Evolutionary conservation across 495 filamentous ascomycete species (phyloP).

Genomic region (Aspergillus panamensis): DNA sequence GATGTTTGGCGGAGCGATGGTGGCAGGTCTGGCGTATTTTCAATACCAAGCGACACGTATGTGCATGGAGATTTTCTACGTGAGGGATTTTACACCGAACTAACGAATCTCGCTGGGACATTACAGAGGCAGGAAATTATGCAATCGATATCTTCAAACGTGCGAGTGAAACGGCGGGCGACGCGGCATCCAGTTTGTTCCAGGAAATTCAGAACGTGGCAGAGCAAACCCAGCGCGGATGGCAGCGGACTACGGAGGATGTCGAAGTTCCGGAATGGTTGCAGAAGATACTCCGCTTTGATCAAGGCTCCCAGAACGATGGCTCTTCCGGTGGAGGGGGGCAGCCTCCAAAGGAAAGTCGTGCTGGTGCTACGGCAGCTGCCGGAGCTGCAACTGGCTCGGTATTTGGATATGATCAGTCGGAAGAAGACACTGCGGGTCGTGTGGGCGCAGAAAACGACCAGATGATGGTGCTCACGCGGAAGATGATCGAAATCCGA

Average conservation of each 20-base stretch:
- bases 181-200: constrained; percentile 61
- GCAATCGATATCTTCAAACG: constrained; percentile 73
- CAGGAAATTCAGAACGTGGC: constrained; percentile 69
- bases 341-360: constrained; percentile 60
- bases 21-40: constrained; percentile 84
- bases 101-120: constrained; percentile 20
- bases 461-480: constrained; percentile 99
- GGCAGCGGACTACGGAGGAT: constrained; percentile 77
- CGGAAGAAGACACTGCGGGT: constrained; percentile 62
- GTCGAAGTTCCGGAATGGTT: constrained; percentile 83
- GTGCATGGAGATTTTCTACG: constrained; percentile 29
- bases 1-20: constrained; percentile 81
- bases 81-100: constrained; percentile 10
- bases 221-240: constrained; percentile 73
- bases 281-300: constrained; percentile 62
- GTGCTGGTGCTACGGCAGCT: constrained; percentile 45
- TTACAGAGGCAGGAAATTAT: constrained; percentile 81
- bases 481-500: constrained; percentile 99
- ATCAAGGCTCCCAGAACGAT: constrained; percentile 46
- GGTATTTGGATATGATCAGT: constrained; percentile 73
- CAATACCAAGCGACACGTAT: constrained; percentile 94
- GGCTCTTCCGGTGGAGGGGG: constrained; percentile 47
- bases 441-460: constrained; percentile 77
- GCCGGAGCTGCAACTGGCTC: constrained; percentile 50
- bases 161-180: constrained; percentile 64